These are phyloP conservation scores for Quercus ilex DNA, from an alignment of 306 rosid species.

Conservation along the genomic window DNA sequence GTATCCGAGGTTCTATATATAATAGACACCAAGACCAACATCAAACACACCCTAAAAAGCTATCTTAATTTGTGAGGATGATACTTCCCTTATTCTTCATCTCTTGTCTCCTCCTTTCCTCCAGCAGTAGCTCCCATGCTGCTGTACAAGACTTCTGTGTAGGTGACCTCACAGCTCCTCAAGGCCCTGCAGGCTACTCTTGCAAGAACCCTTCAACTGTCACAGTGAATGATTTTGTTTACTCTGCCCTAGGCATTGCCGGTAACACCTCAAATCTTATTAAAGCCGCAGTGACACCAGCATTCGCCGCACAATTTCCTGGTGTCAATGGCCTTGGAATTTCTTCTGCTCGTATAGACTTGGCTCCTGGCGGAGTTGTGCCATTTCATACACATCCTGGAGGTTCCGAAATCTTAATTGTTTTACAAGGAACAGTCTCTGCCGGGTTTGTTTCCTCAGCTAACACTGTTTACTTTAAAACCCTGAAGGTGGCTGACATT, in stretches of 20 bases:
- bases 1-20: neutral
- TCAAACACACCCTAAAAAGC: neutral
- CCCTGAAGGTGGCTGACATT: conserved; percentile 58
- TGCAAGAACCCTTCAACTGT: conserved; percentile 57
- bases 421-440: conserved; percentile 43
- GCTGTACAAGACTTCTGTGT: conserved; percentile 81
- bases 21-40: neutral
- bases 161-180: conserved; percentile 49
- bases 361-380: conserved; percentile 55
- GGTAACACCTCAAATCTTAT: conserved; percentile 90
- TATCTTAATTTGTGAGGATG: conserved; percentile 29
- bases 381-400: conserved; percentile 92
- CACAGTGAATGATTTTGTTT: conserved; percentile 52
- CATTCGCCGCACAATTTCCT: conserved; percentile 56
- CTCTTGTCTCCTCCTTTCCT: conserved; percentile 31
- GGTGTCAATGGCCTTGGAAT: conserved; percentile 81
- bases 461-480: conserved; percentile 31
- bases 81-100: conserved; percentile 36
- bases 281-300: conserved; percentile 65
- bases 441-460: conserved; percentile 54
- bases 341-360: conserved; percentile 60
- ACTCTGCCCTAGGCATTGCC: conserved; percentile 39
- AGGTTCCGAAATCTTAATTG: conserved; percentile 47
- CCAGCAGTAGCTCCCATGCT: conserved; percentile 34
- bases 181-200: conserved; percentile 68